Evolutionary conservation across 495 filamentous ascomycete genomes (phyloP).

Genomic region (Rostrohypoxylon terebratum): DNA sequence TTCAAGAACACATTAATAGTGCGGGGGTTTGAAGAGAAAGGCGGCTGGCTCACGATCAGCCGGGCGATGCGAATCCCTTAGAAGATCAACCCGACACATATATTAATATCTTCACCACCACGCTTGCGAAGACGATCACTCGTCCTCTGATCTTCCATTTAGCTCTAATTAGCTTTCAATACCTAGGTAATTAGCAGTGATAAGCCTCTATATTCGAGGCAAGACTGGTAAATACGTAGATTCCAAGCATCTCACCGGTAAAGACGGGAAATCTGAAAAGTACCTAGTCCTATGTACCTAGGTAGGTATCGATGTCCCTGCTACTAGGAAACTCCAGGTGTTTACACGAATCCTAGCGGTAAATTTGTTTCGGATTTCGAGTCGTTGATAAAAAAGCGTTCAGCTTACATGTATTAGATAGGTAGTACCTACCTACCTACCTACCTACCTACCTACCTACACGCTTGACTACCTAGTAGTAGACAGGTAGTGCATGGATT

Average conservation of each 20-base stretch:
- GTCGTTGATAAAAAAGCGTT: neutral
- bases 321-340: neutral
- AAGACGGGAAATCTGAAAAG: too few species aligned
- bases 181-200: neutral
- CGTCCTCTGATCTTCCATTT: conserved; percentile 12
- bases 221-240: neutral
- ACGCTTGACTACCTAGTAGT: neutral
- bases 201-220: neutral
- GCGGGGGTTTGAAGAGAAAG: neutral
- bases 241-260: too few species aligned
- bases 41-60: conserved; percentile 25
- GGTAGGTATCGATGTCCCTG: too few species aligned
- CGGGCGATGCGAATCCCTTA: conserved; percentile 18
- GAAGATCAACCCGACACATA: conserved; percentile 26
- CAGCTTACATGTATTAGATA: neutral
- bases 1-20: conserved; percentile 1
- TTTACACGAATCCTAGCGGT: neutral
- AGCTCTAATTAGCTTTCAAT: too few species aligned
- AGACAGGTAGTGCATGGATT: neutral
- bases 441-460: neutral
- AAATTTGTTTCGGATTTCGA: conserved; percentile 15
- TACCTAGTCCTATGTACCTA: too few species aligned
- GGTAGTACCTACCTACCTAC: neutral
- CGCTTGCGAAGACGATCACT: conserved; percentile 14
- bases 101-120: conserved; percentile 19